phyloP scores from a whole-genome alignment of 768 basidiomycete genomes.

The Terana coerulea region DNA sequence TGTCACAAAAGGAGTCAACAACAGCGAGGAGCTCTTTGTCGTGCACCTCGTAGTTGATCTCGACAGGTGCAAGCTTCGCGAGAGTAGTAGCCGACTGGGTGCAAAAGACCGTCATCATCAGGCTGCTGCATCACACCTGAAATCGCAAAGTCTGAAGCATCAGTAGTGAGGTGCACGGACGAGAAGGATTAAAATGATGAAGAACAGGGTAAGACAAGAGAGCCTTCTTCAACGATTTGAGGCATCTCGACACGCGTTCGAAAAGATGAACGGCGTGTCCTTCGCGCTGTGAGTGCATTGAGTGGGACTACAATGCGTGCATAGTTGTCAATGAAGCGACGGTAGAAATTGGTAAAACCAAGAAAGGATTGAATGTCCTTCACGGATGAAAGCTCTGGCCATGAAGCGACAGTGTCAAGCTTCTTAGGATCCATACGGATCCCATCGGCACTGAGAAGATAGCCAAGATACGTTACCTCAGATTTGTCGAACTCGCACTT shows the following conservation, averaged over 20 bases:
- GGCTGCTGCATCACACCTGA: slow-evolving; percentile 19
- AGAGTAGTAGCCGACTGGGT: slow-evolving; percentile 31
- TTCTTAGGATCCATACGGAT: slow-evolving; percentile 38
- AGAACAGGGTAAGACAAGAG: slow-evolving; percentile 22
- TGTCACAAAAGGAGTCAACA: slow-evolving; percentile 28
- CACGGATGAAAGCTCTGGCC: slow-evolving; percentile 25
- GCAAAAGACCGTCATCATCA: slow-evolving; percentile 18
- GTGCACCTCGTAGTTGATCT: slow-evolving; percentile 47
- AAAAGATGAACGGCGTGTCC: slow-evolving; percentile 19
- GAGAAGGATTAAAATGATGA: slow-evolving; percentile 15
- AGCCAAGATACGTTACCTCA: slow-evolving; percentile 40
- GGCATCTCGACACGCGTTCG: slow-evolving; percentile 11
- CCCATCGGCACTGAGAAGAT: slow-evolving; percentile 29
- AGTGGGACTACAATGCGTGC: slow-evolving; percentile 31
- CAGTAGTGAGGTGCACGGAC: slow-evolving; percentile 16
- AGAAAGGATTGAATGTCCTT: slow-evolving; percentile 31
- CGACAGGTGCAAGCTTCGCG: slow-evolving; percentile 23
- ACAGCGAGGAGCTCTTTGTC: slow-evolving; percentile 50
- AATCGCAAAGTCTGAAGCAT: slow-evolving; percentile 22
- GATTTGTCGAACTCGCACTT: slow-evolving; percentile 35
- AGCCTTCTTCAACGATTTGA: slow-evolving; percentile 28
- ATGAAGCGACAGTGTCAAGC: slow-evolving; percentile 29
- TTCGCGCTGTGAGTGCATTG: slow-evolving; percentile 26
- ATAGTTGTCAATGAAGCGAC: slow-evolving; percentile 29
- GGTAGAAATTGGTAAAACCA: slow-evolving; percentile 30